Evolutionary conservation across 441 rosid genomes (phyloP), one percentile per base, ranked within the genome.

Genomic region (Erodium texanum): DNA sequence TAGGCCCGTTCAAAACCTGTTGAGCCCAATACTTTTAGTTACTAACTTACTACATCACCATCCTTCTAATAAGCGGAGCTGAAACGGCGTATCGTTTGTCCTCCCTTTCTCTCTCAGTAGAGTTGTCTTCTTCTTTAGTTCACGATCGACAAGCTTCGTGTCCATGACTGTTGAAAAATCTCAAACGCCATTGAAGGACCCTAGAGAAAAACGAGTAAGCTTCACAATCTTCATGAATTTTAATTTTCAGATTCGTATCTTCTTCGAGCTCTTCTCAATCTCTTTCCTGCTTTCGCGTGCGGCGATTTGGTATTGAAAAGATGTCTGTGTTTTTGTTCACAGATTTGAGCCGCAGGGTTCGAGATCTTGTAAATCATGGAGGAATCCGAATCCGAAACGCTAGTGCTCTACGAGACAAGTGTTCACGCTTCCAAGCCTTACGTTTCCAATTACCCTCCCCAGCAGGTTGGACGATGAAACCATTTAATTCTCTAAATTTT

Each of bases 391-490:
- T 38, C 76, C 20, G 72, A 65, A 0, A 73, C 58, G 24, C 66
- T 83, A 74, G 84, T 88, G 54, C 78, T 91, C 58, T 94, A 80
- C 71, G 97, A 87, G 88, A 85, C 76, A 11, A 89, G 86, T 18
- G 73, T 62, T 76, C 99, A 89, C 65, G 90, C 89, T 58, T 82
- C 94, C 16, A 41, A 88, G 62, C 88, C 85, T 24, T 85, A 66
- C 78, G 45, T 73, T 67, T 80, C 92, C 66, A 84, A 80, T 81
- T 89, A 89, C 36, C 92, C 97, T 81, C 96, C 96, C 71, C 85
- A 68, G 67, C 75, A 65, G 52, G 81, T 79, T 61, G 80, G 70
- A 22, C 83, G 80, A 89, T 64, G 12, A 65, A 19, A 14, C 56
- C 61, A 59, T 23, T 29, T 19, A 5, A 20, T 59, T 69, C 0